Percentiles rank a stretch among this genome's conserved stretches.
These are phyloP conservation scores for Discostella stelligera DNA, from an alignment of 352 stramenopile genomes.

Conservation along the genomic window DNA sequence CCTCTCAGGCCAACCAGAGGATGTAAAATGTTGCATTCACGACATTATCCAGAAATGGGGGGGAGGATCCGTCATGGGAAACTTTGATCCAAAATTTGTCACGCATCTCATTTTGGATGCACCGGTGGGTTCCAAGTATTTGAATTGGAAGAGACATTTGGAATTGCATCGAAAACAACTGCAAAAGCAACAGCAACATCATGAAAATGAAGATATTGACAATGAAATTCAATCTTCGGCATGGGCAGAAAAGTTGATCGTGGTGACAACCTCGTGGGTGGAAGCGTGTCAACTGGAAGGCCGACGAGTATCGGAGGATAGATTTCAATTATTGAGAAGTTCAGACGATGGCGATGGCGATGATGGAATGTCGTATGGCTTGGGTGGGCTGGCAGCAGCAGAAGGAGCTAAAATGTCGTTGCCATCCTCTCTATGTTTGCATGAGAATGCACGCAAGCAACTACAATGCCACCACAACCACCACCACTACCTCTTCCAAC, in stretches of 20 bases:
- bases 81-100: conserved; percentile 54
- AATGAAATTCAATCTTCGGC: background rate
- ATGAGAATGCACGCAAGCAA: too few species aligned
- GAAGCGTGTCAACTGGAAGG: conserved; percentile 33
- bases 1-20: conserved; percentile 51
- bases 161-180: background rate
- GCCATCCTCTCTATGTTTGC: too few species aligned
- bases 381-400: too few species aligned
- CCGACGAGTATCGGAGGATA: conserved; percentile 31
- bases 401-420: too few species aligned
- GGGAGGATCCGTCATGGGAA: background rate
- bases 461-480: too few species aligned
- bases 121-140: conserved; percentile 57
- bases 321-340: conserved; percentile 5
- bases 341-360: background rate
- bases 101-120: conserved; percentile 64
- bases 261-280: conserved; percentile 60
- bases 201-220: background rate
- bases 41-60: conserved; percentile 18
- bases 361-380: background rate
- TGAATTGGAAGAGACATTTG: conserved; percentile 20
- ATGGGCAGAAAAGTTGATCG: conserved; percentile 30
- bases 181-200: background rate
- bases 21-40: conserved; percentile 55
- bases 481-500: background rate